Conservation (phyloP, 164 flowering plant species). For the Sextonia rubra region DNA sequence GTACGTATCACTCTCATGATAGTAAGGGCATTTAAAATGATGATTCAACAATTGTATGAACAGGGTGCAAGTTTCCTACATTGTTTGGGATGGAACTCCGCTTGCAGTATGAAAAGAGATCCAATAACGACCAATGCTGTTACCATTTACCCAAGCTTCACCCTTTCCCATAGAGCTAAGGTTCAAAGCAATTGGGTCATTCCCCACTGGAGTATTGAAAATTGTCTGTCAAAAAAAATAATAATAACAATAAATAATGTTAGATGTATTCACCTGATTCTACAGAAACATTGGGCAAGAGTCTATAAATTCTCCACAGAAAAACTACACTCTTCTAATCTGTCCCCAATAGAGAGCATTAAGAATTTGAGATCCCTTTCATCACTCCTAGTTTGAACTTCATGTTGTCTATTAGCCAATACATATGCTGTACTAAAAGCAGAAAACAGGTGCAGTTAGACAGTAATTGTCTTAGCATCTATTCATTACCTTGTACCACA, state of each 20-base stretch:
- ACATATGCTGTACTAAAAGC: background rate
- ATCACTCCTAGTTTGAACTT: background rate
- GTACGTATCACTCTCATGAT: background rate
- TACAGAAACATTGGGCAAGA: background rate
- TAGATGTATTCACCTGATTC: background rate
- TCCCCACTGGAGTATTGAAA: slow-evolving; percentile 52
- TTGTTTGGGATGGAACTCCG: slow-evolving; percentile 45
- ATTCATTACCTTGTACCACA: slow-evolving; percentile 47
- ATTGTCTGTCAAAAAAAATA: slow-evolving; percentile 25
- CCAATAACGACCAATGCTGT: slow-evolving; percentile 78
- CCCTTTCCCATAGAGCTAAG: slow-evolving; percentile 69
- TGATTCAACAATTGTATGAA: background rate
- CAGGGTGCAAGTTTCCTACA: slow-evolving; percentile 26
- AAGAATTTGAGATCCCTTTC: background rate
- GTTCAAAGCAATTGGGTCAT: slow-evolving; percentile 49
- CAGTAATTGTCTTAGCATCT: background rate
- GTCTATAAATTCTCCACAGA: background rate
- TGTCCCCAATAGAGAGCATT: background rate
- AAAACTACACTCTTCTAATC: background rate
- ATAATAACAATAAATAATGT: background rate
- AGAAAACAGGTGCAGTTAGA: background rate
- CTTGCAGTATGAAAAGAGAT: slow-evolving; percentile 38
- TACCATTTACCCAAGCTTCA: slow-evolving; percentile 76
- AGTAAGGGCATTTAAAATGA: background rate
- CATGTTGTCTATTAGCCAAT: background rate